Evolutionary conservation across 805 yeast genomes (phyloP).

Genomic region (Wickerhamiella azymoides): DNA sequence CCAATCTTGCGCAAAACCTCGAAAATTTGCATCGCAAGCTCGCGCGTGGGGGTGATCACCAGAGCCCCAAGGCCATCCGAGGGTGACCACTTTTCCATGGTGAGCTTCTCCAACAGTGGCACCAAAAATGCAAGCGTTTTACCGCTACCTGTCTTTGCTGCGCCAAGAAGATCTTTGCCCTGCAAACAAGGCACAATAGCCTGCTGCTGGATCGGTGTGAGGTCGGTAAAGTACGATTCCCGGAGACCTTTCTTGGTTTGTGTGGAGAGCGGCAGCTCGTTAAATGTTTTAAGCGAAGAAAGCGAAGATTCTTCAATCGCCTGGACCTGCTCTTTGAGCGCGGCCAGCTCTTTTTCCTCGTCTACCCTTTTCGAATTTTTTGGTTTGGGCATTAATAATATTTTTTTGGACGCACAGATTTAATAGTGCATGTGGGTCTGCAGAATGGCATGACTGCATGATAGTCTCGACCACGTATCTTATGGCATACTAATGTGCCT

Average conservation of each 20-base stretch:
- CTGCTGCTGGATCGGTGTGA: constrained; percentile 78
- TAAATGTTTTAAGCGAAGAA: constrained; percentile 37
- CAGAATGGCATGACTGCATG: too few relatives aligned
- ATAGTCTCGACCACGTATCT: too few relatives aligned
- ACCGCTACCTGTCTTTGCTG: constrained; percentile 86
- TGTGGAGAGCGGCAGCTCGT: constrained; percentile 62
- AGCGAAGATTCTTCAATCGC: constrained; percentile 31
- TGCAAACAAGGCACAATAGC: constrained; percentile 65
- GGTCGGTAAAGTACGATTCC: constrained; percentile 58
- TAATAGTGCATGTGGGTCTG: too few relatives aligned
- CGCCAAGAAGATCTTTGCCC: constrained; percentile 69
- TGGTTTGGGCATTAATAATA: background rate
- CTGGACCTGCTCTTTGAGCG: constrained; percentile 37
- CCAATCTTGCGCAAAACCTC: constrained; percentile 80
- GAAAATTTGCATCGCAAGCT: constrained; percentile 78
- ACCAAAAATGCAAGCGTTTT: constrained; percentile 77
- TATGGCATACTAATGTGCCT: too few relatives aligned
- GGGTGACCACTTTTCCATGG: constrained; percentile 61
- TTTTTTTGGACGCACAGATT: too few relatives aligned
- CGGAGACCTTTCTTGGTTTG: constrained; percentile 57
- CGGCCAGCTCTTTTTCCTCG: constrained; percentile 28
- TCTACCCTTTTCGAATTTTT: constrained; percentile 20
- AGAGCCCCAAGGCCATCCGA: constrained; percentile 81
- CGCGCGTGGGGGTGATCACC: constrained; percentile 85
- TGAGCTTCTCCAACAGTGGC: constrained; percentile 52